phyloP scores from a whole-genome alignment of 768 basidiomycete species.

The Dentipellis fragilis region DNA sequence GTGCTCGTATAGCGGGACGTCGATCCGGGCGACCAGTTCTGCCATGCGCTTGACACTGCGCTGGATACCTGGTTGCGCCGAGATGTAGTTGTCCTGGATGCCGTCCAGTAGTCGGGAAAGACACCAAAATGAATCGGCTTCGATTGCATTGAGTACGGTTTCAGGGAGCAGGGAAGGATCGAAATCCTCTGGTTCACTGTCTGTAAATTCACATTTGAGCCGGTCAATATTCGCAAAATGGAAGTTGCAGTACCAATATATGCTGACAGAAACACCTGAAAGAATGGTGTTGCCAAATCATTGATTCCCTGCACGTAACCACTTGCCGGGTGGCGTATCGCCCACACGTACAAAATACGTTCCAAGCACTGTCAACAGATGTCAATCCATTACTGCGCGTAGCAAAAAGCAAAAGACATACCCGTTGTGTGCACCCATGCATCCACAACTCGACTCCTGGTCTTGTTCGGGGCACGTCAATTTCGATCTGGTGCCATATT shows the following conservation, averaged over 20 bases:
- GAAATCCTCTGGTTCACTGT: constrained; percentile 83
- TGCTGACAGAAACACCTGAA: constrained; percentile 90
- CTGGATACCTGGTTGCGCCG: constrained; percentile 93
- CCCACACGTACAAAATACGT: constrained; percentile 96
- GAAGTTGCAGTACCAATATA: constrained; percentile 65
- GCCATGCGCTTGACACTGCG: constrained; percentile 90
- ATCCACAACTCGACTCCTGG: constrained; percentile 91
- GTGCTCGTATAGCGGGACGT: constrained; percentile 81
- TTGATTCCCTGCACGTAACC: constrained; percentile 99
- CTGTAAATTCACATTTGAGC: constrained; percentile 28
- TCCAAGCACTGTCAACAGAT: constrained; percentile 62
- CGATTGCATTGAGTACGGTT: constrained; percentile 70
- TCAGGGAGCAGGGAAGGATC: constrained; percentile 70
- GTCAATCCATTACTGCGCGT: constrained; percentile 9
- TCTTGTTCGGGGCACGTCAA: constrained; percentile 92
- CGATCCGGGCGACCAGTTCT: constrained; percentile 83
- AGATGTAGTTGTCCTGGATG: constrained; percentile 98
- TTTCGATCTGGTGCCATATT: constrained; percentile 99
- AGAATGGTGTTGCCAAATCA: constrained; percentile 95
- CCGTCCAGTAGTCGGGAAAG: constrained; percentile 90
- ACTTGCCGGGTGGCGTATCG: constrained; percentile 94
- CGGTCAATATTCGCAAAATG: not conserved
- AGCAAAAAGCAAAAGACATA: constrained; percentile 26
- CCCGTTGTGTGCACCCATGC: constrained; percentile 81
- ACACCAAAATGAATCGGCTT: constrained; percentile 99